phyloP scores from a whole-genome alignment of 164 flowering plant genomes.

The Sextonia rubra region DNA sequence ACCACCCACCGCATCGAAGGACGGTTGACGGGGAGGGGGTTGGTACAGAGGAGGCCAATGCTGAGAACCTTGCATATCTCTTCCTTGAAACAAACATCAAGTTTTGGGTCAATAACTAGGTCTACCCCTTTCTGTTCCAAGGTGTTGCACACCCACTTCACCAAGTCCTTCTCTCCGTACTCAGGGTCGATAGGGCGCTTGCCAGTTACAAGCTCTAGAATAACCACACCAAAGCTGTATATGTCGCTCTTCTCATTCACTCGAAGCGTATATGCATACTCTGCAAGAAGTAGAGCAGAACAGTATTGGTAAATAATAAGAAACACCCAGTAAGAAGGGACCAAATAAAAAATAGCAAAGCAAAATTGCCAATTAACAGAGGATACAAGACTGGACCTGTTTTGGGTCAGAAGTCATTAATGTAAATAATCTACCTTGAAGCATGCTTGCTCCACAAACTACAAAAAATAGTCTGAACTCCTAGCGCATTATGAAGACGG shows the following conservation, averaged over 20 bases:
- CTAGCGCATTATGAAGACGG: no score
- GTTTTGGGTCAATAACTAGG: constrained; percentile 67
- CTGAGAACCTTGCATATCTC: constrained; percentile 75
- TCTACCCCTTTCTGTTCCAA: constrained; percentile 82
- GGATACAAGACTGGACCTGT: not conserved
- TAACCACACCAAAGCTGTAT: constrained; percentile 92
- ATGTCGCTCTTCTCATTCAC: constrained; percentile 97
- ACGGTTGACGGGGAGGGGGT: constrained; percentile 90
- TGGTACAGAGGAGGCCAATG: constrained; percentile 82
- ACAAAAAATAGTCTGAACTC: no score
- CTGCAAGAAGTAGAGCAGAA: constrained; percentile 35
- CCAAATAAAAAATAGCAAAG: not conserved
- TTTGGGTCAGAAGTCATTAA: no score
- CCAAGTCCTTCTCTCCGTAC: constrained; percentile 86
- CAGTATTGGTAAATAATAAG: not conserved
- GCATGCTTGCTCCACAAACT: no score
- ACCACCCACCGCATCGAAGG: constrained; percentile 92
- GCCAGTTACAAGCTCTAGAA: constrained; percentile 83
- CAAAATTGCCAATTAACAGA: not conserved
- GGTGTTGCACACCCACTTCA: constrained; percentile 81
- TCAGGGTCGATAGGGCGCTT: constrained; percentile 74
- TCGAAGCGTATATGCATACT: constrained; percentile 89
- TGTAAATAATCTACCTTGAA: no score
- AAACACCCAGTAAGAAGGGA: not conserved
- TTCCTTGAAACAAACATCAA: constrained; percentile 70